Conservation (phyloP, 148 eudicot genomes). For the Vaccinium vitisidaea region DNA sequence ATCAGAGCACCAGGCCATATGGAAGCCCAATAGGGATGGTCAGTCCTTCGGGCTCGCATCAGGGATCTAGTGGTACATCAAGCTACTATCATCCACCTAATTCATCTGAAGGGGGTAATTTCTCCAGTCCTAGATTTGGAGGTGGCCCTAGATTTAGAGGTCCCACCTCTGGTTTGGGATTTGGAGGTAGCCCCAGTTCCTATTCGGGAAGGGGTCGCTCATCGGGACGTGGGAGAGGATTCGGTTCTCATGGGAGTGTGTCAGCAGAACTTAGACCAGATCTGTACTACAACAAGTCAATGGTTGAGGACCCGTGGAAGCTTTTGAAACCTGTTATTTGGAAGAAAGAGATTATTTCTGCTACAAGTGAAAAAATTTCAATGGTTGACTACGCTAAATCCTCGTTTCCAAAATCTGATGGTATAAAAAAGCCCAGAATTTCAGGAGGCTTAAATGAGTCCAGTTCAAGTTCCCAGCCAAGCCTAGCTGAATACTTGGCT, state of each 20-base stretch:
- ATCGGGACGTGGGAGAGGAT: slow-evolving; percentile 40
- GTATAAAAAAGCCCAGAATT: slow-evolving; percentile 41
- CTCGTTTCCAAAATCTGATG: slow-evolving; percentile 23
- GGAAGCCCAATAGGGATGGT: slow-evolving; percentile 34
- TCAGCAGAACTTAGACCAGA: slow-evolving; percentile 33
- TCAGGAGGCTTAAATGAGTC: slow-evolving; percentile 21
- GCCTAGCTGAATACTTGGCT: slow-evolving; percentile 67
- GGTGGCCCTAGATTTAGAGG: slow-evolving; percentile 37
- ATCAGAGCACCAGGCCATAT: slow-evolving; percentile 17
- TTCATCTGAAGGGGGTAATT: slow-evolving; percentile 19
- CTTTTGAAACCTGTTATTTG: slow-evolving; percentile 51
- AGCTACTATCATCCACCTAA: slow-evolving; percentile 13
- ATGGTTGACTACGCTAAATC: slow-evolving; percentile 13
- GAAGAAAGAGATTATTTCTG: slow-evolving; percentile 22
- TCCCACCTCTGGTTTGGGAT: slow-evolving; percentile 36
- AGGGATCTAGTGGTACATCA: slow-evolving; percentile 25
- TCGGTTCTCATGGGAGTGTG: slow-evolving; percentile 25
- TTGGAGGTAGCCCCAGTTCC: slow-evolving; percentile 32
- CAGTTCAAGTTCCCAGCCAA: slow-evolving; percentile 36
- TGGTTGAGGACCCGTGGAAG: slow-evolving; percentile 74
- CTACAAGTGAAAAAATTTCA: slow-evolving; percentile 14
- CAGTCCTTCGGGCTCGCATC: slow-evolving; percentile 36
- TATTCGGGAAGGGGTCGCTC: slow-evolving; percentile 36
- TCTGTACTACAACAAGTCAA: slow-evolving; percentile 44
- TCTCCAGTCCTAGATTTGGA: slow-evolving; percentile 22